A percentile compares a stretch with the other conserved stretches of the same genome.
phyloP scores from a whole-genome alignment of 805 yeast genomes.

The Candida namnaoensis region DNA sequence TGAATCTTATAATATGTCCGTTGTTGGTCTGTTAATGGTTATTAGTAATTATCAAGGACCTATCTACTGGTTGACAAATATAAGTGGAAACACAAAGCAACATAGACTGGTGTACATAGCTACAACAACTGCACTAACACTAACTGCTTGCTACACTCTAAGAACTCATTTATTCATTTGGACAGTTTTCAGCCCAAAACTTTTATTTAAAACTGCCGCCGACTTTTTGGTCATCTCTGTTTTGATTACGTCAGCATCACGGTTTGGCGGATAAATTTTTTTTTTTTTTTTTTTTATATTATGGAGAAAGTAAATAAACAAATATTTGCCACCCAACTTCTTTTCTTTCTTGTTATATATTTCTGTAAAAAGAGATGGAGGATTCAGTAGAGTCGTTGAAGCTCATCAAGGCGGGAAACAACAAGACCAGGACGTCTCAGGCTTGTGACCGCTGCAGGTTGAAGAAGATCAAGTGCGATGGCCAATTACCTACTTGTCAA shows the following conservation, averaged over 20 bases:
- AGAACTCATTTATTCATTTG: slow-evolving; percentile 88
- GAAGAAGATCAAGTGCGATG: slow-evolving; percentile 72
- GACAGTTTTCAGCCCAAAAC: slow-evolving; percentile 95
- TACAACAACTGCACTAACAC: slow-evolving; percentile 45
- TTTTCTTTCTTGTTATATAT: too few relatives aligned
- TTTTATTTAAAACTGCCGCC: slow-evolving; percentile 80
- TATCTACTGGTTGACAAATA: slow-evolving; percentile 56
- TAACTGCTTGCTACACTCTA: slow-evolving; percentile 62
- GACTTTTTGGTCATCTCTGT: slow-evolving; percentile 37
- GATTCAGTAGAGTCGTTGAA: slow-evolving; percentile 4
- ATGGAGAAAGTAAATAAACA: too few relatives aligned
- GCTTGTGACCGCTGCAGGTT: slow-evolving; percentile 79
- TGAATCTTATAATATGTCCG: slow-evolving; percentile 51
- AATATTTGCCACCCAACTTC: too few relatives aligned
- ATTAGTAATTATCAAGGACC: slow-evolving; percentile 83
- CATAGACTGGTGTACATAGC: slow-evolving; percentile 38
- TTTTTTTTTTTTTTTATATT: too few relatives aligned
- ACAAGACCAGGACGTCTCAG: slow-evolving; percentile 49
- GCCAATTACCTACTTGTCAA: slow-evolving; percentile 55
- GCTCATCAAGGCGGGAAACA: slow-evolving; percentile 14
- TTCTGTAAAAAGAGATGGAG: too few relatives aligned
- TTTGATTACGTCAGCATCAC: not conserved
- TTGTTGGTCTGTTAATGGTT: slow-evolving; percentile 75
- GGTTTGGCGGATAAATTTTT: too few relatives aligned
- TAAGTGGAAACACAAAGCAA: too few relatives aligned